Base-by-base conservation (phyloP, 768 basidiomycete species). In the Hemileccinum rubropunctum region DNA sequence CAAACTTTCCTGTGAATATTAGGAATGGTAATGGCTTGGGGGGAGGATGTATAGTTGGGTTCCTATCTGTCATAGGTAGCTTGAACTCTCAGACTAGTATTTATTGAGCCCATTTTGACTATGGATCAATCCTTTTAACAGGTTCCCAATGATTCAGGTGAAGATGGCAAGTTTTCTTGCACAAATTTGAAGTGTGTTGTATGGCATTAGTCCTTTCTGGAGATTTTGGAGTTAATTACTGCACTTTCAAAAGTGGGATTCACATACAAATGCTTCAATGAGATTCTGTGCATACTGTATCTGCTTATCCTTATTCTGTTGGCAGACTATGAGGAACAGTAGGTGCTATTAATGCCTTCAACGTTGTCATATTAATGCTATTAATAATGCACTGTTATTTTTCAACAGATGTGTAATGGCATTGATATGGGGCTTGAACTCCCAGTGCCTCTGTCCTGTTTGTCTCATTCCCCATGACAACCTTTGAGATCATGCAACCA, bases 311-410 rank as follows among this genome's bases (percentile, higher is more conserved):
- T 73, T 0, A 71, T 75, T 10, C 48, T 74, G 2, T 70, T 67
- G n/a, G 65, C 73, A 26, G 74, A 76, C 45, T 78, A 74, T 47
- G 70, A 76, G 51, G 75, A 76, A 62, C 68, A 71, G 75, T 76
- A 64, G 21, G 71, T 45, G n/a, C n/a, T n/a, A n/a, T n/a, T n/a
- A n/a, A n/a, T n/a, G n/a, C n/a, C n/a, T n/a, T n/a, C n/a, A n/a
- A n/a, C n/a, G n/a, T n/a, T n/a, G n/a, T n/a, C n/a, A n/a, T n/a
- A n/a, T n/a, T n/a, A n/a, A n/a, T n/a, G n/a, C n/a, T n/a, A n/a
- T n/a, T n/a, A n/a, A n/a, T n/a, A n/a, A n/a, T n/a, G n/a, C n/a
- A n/a, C n/a, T n/a, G n/a, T n/a, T n/a, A n/a, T n/a, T n/a, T n/a
- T n/a, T n/a, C n/a, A n/a, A n/a, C n/a, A n/a, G n/a, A n/a, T n/a